Evolutionary conservation across 2,329 filamentous ascomycete genomes (phyloP), one percentile per base, ranked within the genome.

Genomic region (Aspergillus glaucus): DNA sequence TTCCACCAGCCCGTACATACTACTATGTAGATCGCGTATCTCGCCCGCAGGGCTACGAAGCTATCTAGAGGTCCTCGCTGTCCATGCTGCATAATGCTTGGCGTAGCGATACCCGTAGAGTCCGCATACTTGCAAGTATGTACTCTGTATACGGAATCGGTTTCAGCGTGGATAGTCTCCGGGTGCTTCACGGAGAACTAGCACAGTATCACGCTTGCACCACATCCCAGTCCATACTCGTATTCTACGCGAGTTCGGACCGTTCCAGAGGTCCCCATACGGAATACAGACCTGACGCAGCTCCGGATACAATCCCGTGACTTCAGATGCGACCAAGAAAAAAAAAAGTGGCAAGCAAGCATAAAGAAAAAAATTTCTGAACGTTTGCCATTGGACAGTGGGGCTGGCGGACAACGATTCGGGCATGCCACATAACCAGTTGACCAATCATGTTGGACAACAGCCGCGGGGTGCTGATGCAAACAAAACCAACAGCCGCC

Each of bases 381-480:
- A 21, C 26, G 26, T 30, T 30, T 10, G 26, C 26, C 9, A 12
- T 30, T 30, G 26, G 26, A 30, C 10, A 10, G 56, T 56, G 54
- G 55, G 56, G 47, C 56, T 34, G 45, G 39, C 48, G 52, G 46
- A 49, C 54, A 40, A 52, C 53, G 51, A 58, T 54, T 55, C 48
- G 54, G 46, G 44, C 48, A 51, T 52, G 54, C 50, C 52, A 59
- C 51, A 54, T 44, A 43, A 47, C 41, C 58, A 49, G 57, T 57
- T 58, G 39, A 43, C 40, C 53, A 45, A 43, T 26, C 22, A 43
- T 14, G 26, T n/a, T 15, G 22, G 10, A 5, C 14, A 48, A 32
- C 37, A 48, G 51, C 59, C 56, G 56, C 55, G 57, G 59, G 56
- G 55, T 57, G 52, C 46, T 50, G 49, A 48, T 55, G 52, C 53